Percentiles rank a stretch among this genome's conserved stretches.
Evolutionary conservation across 2,329 filamentous ascomycete species (phyloP).

Genomic region (Juglanconis oblonga): DNA sequence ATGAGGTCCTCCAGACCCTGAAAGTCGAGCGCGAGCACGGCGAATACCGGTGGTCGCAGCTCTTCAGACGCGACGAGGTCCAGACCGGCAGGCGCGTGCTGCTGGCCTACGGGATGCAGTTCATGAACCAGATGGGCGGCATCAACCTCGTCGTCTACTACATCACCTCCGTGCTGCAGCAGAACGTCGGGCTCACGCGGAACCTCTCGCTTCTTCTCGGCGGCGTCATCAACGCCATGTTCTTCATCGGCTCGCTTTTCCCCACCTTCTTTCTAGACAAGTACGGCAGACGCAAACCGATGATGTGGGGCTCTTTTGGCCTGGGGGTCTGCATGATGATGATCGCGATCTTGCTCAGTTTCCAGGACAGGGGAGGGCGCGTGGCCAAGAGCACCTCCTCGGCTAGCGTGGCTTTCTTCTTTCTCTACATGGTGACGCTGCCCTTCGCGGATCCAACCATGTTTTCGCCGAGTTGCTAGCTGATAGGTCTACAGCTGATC

Average conservation of each 20-base stretch:
- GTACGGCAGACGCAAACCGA: constrained; percentile 37
- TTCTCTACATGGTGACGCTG: constrained; percentile 23
- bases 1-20: constrained; percentile 33
- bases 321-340: constrained; percentile 35
- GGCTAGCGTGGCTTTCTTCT: constrained; percentile 36
- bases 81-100: constrained; percentile 42
- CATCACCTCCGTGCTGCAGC: constrained; percentile 29
- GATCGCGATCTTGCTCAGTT: constrained; percentile 32
- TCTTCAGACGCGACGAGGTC: constrained; percentile 41
- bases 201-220: constrained; percentile 32
- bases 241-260: constrained; percentile 32
- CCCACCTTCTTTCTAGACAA: constrained; percentile 15
- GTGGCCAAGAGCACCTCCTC: constrained; percentile 21
- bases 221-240: constrained; percentile 36
- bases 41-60: constrained; percentile 34
- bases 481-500: constrained; percentile 14
- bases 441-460: neutral
- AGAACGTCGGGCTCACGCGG: constrained; percentile 30
- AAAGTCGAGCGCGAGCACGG: constrained; percentile 23
- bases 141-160: constrained; percentile 44
- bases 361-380: constrained; percentile 14
- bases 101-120: constrained; percentile 44
- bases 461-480: neutral
- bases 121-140: constrained; percentile 48
- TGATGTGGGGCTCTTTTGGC: constrained; percentile 39